Evolutionary conservation across 2,329 filamentous ascomycete genomes (phyloP), one percentile per base, ranked within the genome.

Genomic region (Aureobasidium sp.): DNA sequence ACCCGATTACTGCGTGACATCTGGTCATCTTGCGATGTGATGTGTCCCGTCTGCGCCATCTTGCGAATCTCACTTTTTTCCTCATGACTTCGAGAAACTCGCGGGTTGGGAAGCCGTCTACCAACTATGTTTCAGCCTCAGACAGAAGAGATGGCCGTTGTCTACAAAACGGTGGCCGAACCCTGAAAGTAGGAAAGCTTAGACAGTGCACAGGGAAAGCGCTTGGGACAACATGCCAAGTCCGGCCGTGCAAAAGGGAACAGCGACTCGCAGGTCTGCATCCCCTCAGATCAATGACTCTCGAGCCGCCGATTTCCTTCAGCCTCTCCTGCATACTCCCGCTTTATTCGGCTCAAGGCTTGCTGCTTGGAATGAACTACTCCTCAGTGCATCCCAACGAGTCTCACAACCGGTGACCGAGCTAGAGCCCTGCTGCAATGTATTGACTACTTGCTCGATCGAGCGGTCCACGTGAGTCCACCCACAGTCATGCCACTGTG

Each of bases 141-240:
- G 48, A 51, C 48, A 51, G 16, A 40, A 25, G 48, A 51, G 48
- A 51, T 40, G 32, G 25, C 48, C 48, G 48, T 41, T 51, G 29
- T 41, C 14, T 17, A 16, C 35, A 51, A 50, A 50, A 29, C 48
- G 48, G 17, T 51, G 37, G 35, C 35, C 16, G 27, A 32, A 51
- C 47, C 35, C 47, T 50, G 32, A 14, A 39, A 39, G 44, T 37
- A 10, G 27, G 29, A 22, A n/a, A 32, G 29, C 29, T 45, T 34
- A 45, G 24, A 24, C 27, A 21, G 8, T 19, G 41, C 41, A 32
- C 29, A 34, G 41, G 44, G 32, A 38, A 27, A 16, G 44, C 30
- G 44, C 44, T 38, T 24, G 32, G 44, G 30, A 14, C n/a, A 25
- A 19, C 25, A 6, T 35, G 45, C 45, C 45, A 39, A 49, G 45